phyloP scores from a whole-genome alignment of 495 filamentous ascomycete species.

The Parmelia sp. region DNA sequence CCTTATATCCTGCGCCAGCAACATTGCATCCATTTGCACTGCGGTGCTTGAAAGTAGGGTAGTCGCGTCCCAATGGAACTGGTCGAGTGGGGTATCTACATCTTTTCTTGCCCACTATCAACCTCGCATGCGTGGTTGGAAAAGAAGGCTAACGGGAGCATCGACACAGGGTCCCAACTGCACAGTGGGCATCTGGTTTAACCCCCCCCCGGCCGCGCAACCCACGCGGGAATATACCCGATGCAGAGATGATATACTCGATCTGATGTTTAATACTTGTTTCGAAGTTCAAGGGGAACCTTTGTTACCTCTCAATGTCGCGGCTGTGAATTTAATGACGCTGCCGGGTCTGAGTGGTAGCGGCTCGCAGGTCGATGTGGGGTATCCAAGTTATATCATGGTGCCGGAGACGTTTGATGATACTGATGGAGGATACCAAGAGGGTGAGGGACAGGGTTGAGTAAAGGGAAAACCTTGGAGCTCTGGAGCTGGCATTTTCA shows the following conservation, averaged over 20 bases:
- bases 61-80: neutral
- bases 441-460: neutral
- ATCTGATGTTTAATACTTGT: neutral
- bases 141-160: neutral
- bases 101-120: neutral
- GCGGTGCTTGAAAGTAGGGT: neutral
- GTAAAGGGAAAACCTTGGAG: too few species aligned
- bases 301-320: slow-evolving; percentile 2
- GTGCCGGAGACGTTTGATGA: neutral
- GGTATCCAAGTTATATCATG: neutral
- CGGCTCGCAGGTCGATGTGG: neutral
- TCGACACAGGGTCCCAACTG: neutral
- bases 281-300: neutral
- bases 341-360: neutral
- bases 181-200: neutral
- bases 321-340: neutral
- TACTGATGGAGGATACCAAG: neutral
- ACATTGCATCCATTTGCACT: neutral
- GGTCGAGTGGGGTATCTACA: neutral
- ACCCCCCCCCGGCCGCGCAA: neutral
- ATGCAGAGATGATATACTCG: neutral
- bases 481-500: neutral
- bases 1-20: neutral
- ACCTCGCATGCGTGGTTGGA: neutral
- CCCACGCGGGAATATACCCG: neutral